Conservation (phyloP, 2,329 filamentous ascomycete genomes). For the Apiospora aurea region DNA sequence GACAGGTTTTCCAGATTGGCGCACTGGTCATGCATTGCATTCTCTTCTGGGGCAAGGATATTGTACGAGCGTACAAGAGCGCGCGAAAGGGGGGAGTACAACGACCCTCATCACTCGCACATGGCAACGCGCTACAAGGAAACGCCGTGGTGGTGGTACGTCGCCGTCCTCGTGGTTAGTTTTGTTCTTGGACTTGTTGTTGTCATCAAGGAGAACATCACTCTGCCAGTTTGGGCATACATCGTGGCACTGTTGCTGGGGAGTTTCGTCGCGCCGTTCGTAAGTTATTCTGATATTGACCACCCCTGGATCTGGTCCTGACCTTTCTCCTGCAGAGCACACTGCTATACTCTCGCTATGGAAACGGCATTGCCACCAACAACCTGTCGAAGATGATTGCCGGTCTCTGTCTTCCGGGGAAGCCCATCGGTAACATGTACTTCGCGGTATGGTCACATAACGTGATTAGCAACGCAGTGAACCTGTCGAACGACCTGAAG, state of each 20-base stretch:
- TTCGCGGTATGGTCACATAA: slow-evolving; percentile 66
- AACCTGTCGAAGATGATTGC: slow-evolving; percentile 65
- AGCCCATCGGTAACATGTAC: slow-evolving; percentile 64
- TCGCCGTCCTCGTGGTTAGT: slow-evolving; percentile 48
- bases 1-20: slow-evolving; percentile 52
- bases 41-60: slow-evolving; percentile 63
- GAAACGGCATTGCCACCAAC: slow-evolving; percentile 65
- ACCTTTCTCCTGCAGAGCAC: slow-evolving; percentile 48
- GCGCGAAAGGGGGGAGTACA: slow-evolving; percentile 50
- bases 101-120: slow-evolving; percentile 59
- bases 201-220: slow-evolving; percentile 53
- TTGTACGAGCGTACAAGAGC: slow-evolving; percentile 55
- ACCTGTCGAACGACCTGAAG: slow-evolving; percentile 60
- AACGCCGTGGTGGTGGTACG: slow-evolving; percentile 56
- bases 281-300: slow-evolving; percentile 35
- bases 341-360: slow-evolving; percentile 58
- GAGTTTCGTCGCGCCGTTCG: slow-evolving; percentile 57
- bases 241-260: slow-evolving; percentile 53
- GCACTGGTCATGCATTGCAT: slow-evolving; percentile 59
- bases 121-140: slow-evolving; percentile 63
- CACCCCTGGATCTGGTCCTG: slow-evolving; percentile 22
- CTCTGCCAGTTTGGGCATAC: slow-evolving; percentile 56
- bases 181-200: slow-evolving; percentile 56
- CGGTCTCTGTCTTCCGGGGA: slow-evolving; percentile 57
- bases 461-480: slow-evolving; percentile 58